These are phyloP conservation scores for Talaromyces sp. DNA, from an alignment of 2,329 filamentous ascomycete species.

Conservation along the genomic window DNA sequence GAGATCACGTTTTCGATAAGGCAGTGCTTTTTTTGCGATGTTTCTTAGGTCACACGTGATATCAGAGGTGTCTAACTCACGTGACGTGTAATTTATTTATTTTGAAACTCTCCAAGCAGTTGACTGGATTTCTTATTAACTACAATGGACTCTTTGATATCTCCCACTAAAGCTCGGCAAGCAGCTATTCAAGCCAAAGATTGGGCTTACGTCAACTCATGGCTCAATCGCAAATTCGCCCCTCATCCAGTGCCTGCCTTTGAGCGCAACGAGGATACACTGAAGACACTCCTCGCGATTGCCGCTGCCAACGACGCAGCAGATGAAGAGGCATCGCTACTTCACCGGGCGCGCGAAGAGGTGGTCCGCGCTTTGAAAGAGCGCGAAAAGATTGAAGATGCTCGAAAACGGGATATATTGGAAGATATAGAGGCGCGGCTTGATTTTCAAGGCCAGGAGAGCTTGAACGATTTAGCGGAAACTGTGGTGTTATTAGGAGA, in stretches of 20 bases:
- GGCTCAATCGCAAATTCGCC: constrained; percentile 70
- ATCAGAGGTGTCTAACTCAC: too few species aligned
- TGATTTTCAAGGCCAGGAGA: constrained; percentile 50
- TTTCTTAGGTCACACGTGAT: too few species aligned
- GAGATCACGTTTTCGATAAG: too few species aligned
- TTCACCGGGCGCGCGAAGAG: constrained; percentile 39
- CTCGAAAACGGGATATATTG: constrained; percentile 46
- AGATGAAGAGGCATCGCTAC: constrained; percentile 37
- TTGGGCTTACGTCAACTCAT: constrained; percentile 83
- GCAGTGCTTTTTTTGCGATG: too few species aligned
- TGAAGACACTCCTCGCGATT: constrained; percentile 70
- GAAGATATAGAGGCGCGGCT: constrained; percentile 55
- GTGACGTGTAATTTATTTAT: neutral
- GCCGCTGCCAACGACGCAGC: constrained; percentile 73
- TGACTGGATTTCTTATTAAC: neutral
- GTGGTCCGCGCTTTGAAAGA: constrained; percentile 32
- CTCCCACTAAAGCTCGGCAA: constrained; percentile 64
- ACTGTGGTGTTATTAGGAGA: constrained; percentile 52
- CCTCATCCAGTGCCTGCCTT: constrained; percentile 66
- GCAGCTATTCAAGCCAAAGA: constrained; percentile 82
- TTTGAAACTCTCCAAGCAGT: neutral
- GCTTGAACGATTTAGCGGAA: constrained; percentile 58
- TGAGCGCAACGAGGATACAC: constrained; percentile 81
- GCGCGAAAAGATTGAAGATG: constrained; percentile 29
- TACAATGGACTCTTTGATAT: constrained; percentile 48